Base-by-base conservation (phyloP, 306 rosid species). In the Lupinus albus region DNA sequence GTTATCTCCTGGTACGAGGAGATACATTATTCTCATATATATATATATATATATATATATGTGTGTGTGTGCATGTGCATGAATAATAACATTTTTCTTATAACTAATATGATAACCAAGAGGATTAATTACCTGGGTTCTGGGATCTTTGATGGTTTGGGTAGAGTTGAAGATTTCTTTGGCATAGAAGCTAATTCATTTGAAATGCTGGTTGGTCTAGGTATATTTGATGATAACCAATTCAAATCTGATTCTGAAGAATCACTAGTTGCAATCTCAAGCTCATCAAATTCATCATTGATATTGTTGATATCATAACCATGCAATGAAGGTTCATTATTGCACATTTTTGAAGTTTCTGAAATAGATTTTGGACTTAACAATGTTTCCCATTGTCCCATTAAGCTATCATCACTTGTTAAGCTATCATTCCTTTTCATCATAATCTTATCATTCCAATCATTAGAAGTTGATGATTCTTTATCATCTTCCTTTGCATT, bases 231-330 rank as follows among this genome's bases (percentile, higher is more conserved):
- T 46, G 53, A 38, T 11, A 77, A 85, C 95, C 95, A 92, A 73
- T 74, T 79, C 68, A 84, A n/a, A 79, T 92, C 96, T 52, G 88
- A 72, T 61, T 89, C 98, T 33, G 96, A 87, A 25, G 86, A 89
- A 78, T 92, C 98, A 61, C 92, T 87, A 1, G 89, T 87, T 74
- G 87, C 87, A 71, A 84, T 67, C 59, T 87, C 96, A 59, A 63
- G 82, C 18, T 86, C 99, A 64, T 92, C 89, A 51, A 86, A 81
- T 14, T 87, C 96, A 56, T 88, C 83, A 33, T 83, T 81, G 68
- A 60, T 63, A 71, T 55, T 42, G 73, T 55, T 42, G 50, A 63
- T 58, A 32, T 87, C 92, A 78, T 15, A 74, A 7, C 77, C 80
- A 12, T 48, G 66, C 70, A 70, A 11, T 18, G 74, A 73, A 11